A percentile compares a stretch with the other conserved stretches of the same genome.
phyloP scores from a whole-genome alignment of 805 yeast species.

The Pichia manshurica region DNA sequence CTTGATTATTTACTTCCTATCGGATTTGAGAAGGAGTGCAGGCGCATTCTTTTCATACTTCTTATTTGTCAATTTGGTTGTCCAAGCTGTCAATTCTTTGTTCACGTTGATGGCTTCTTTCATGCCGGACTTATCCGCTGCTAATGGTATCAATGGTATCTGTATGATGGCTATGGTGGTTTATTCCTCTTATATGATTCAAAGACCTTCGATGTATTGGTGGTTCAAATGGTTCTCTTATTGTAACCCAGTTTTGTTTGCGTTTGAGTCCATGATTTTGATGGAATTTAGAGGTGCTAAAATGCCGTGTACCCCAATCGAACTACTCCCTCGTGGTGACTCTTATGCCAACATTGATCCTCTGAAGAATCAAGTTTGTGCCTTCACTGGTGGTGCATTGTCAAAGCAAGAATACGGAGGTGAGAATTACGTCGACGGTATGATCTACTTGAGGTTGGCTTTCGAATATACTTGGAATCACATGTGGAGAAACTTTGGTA shows the following conservation, averaged over 20 bases:
- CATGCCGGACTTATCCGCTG: conserved; percentile 45
- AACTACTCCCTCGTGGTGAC: conserved; percentile 49
- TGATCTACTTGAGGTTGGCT: conserved; percentile 37
- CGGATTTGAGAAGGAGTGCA: conserved; percentile 43
- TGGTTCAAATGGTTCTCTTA: conserved; percentile 58
- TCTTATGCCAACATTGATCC: conserved; percentile 40
- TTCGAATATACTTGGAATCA: conserved; percentile 51
- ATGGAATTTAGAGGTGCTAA: conserved; percentile 51
- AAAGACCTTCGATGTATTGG: conserved; percentile 51
- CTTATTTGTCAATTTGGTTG: conserved; percentile 34
- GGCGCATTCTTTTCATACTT: conserved; percentile 50
- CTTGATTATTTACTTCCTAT: conserved; percentile 45
- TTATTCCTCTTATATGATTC: conserved; percentile 63
- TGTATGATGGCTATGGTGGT: conserved; percentile 43
- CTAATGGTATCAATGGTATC: conserved; percentile 57
- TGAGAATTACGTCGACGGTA: conserved; percentile 44
- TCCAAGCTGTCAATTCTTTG: conserved; percentile 43
- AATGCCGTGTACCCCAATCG: conserved; percentile 40
- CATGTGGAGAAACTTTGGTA: conserved; percentile 77
- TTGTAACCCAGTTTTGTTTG: conserved; percentile 43
- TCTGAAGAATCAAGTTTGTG: conserved; percentile 41
- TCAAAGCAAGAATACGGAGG: conserved; percentile 19
- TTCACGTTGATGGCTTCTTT: conserved; percentile 52
- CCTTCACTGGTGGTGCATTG: conserved; percentile 42
- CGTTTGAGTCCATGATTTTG: conserved; percentile 50